Evolutionary conservation across 2,329 filamentous ascomycete species (phyloP), one percentile per base, ranked within the genome.

Genomic region (Penicillium sp.): DNA sequence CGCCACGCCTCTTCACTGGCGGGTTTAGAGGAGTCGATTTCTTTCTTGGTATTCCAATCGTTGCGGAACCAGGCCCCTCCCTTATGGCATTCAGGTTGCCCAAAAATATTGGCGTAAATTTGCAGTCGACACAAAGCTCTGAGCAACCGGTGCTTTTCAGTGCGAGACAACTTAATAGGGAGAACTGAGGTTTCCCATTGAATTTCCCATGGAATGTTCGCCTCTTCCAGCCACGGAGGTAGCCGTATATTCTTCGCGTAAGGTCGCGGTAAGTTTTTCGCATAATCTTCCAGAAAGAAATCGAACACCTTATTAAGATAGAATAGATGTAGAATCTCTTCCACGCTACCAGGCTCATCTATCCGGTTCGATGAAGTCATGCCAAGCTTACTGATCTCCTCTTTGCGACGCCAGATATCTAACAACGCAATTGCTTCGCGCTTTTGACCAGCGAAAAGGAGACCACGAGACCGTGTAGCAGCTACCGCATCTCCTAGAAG

Each of bases 81-180:
- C 2, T 4, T 23, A 23, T 23, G 23, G 10, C 10, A 6, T 4
- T 40, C 37, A 12, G 8, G 9, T 4, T 3, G 2, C 8, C n/a
- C 62, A 25, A 67, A 65, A 8, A 67, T 60, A 38, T 65, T 59
- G 7, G 31, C 13, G 15, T 55, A 50, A 3, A 56, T 62, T 29
- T 67, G 57, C 6, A 67, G 47, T 9, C 65, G 62, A 50, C 63
- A 67, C 15, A 66, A 54, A 25, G 60, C 62, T 25, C 62, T 50
- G 1, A 60, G 43, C 3, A 64, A 54, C 4, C 65, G 58, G 8
- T 42, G 29, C 8, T 59, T 55, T 21, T 68, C 64, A 0, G 35
- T 50, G 1, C 33, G 38, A 9, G 60, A 59, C 10, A 66, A 31
- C 13, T 42, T 7, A 4, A 66, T 23, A 4, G 61, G 62, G 0